phyloP scores from a whole-genome alignment of 139 green algal species.

The Coelastrella sp. region DNA sequence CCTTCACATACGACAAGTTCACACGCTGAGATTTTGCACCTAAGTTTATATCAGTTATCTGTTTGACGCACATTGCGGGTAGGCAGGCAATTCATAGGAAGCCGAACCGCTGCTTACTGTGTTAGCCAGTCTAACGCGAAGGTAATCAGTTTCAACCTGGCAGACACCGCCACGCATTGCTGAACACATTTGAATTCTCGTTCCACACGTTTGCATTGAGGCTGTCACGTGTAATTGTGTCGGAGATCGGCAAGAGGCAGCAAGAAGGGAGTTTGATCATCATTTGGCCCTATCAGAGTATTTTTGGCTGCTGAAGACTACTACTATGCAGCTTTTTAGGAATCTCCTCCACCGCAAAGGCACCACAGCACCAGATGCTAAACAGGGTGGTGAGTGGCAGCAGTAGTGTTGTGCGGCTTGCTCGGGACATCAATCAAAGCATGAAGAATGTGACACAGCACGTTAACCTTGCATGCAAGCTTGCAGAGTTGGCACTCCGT shows the following conservation, averaged over 20 bases:
- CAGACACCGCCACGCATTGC: not conserved
- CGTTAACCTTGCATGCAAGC: not conserved
- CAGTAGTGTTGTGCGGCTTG: not conserved
- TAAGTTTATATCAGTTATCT: no score
- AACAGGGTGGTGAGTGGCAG: slow-evolving; percentile 11
- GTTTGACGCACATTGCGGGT: no score
- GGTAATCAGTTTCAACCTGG: not conserved
- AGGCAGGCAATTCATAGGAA: no score
- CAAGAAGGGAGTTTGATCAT: not conserved
- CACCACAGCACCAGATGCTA: slow-evolving; percentile 2
- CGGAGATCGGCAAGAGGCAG: not conserved
- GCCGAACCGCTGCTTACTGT: not conserved
- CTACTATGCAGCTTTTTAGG: slow-evolving; percentile 15
- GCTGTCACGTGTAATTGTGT: not conserved
- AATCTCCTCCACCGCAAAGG: slow-evolving; percentile 19
- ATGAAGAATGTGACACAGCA: not conserved
- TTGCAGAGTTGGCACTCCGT: not conserved
- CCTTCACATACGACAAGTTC: no score
- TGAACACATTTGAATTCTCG: not conserved
- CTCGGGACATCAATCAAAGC: no score
- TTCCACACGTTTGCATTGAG: not conserved
- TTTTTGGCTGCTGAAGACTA: not conserved
- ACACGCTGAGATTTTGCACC: no score
- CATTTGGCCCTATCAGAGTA: not conserved
- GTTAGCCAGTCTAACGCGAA: not conserved